Evolutionary conservation across 805 yeast genomes (phyloP).

Genomic region (Kazachstania bromeliacearum): DNA sequence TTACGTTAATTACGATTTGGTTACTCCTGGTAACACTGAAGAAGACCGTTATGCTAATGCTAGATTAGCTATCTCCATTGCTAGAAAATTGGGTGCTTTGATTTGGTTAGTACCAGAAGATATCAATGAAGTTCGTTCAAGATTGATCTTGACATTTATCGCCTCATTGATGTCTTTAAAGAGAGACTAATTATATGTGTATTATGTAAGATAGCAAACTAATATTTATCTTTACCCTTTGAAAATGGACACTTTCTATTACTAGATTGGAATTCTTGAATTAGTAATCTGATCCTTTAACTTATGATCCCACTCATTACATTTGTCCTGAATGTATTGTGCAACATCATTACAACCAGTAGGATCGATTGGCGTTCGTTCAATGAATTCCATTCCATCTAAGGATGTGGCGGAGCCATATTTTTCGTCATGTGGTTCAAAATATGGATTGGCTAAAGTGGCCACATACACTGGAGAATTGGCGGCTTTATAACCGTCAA

Average conservation of each 20-base stretch:
- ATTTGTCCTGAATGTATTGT: constrained; percentile 49
- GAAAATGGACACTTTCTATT: too few species aligned
- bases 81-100: constrained; percentile 94
- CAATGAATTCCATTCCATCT: constrained; percentile 57
- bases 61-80: constrained; percentile 92
- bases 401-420: constrained; percentile 66
- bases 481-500: constrained; percentile 83
- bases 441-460: constrained; percentile 38
- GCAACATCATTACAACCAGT: constrained; percentile 61
- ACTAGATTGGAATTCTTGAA: constrained; percentile 30
- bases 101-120: constrained; percentile 99
- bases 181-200: constrained; percentile 4
- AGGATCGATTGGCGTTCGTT: constrained; percentile 44
- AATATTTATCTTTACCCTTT: too few species aligned
- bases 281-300: constrained; percentile 64
- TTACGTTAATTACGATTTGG: constrained; percentile 91
- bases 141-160: constrained; percentile 87
- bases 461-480: constrained; percentile 74
- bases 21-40: constrained; percentile 65
- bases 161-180: constrained; percentile 85
- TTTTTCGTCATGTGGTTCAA: constrained; percentile 41
- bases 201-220: too few species aligned
- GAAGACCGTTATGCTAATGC: constrained; percentile 92
- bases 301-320: constrained; percentile 62
- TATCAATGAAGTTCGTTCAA: constrained; percentile 88